Percentiles rank a stretch among this genome's conserved stretches.
Evolutionary conservation across 2,329 filamentous ascomycete species (phyloP).

Genomic region (Neofusicoccum parvum): DNA sequence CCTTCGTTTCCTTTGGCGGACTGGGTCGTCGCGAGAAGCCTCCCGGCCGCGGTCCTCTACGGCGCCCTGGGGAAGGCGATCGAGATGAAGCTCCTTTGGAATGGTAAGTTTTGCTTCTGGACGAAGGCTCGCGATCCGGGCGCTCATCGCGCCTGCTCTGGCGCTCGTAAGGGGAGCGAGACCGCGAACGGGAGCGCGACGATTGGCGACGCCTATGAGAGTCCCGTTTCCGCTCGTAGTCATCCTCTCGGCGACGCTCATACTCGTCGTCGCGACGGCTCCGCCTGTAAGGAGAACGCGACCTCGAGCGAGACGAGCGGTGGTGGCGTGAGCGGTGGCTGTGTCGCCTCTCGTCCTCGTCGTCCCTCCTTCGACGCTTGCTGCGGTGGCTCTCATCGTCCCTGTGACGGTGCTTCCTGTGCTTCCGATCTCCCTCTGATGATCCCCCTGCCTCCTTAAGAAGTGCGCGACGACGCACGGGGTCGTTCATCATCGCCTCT

Average conservation of each 20-base stretch:
- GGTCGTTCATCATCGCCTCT: constrained; percentile 74
- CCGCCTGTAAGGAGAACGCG: constrained; percentile 25
- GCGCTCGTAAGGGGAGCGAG: constrained; percentile 25
- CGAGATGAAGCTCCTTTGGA: constrained; percentile 25
- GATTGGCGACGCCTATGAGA: neutral
- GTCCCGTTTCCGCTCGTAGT: constrained; percentile 1
- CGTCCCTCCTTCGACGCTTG: constrained; percentile 7
- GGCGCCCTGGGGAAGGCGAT: constrained; percentile 28
- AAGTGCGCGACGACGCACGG: constrained; percentile 66
- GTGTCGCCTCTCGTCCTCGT: constrained; percentile 11
- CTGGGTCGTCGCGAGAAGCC: constrained; percentile 2
- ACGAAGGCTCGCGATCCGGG: constrained; percentile 27
- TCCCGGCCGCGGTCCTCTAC: neutral
- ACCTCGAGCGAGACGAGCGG: constrained; percentile 6
- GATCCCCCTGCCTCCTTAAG: constrained; percentile 44
- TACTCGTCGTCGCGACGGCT: constrained; percentile 36
- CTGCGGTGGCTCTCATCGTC: constrained; percentile 24
- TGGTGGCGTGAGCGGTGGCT: constrained; percentile 18
- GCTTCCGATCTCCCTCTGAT: constrained; percentile 26
- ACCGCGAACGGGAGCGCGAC: neutral
- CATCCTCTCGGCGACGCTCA: constrained; percentile 12
- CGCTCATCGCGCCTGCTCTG: constrained; percentile 36
- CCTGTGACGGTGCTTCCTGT: constrained; percentile 30
- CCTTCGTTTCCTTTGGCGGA: constrained; percentile 21
- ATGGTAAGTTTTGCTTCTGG: constrained; percentile 28